These are phyloP conservation scores for Tephrocybe sp. DNA, from an alignment of 768 basidiomycete species.

Conservation along the genomic window DNA sequence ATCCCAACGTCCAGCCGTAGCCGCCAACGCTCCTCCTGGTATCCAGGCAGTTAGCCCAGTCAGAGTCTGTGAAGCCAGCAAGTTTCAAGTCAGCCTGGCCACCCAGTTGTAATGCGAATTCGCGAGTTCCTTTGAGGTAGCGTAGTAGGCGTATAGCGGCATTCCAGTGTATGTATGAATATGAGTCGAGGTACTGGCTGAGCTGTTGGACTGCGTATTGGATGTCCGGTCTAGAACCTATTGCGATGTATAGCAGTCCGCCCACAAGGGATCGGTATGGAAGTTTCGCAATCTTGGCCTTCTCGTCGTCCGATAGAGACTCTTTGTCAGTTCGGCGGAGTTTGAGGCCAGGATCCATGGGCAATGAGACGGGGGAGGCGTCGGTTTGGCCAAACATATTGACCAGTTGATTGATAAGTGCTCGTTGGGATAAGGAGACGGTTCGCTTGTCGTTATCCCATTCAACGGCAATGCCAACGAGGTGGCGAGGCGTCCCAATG, in stretches of 20 bases:
- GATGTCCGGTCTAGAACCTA: not conserved
- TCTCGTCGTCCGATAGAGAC: no score
- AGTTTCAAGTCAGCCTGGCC: conserved; percentile 12
- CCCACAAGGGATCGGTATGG: not conserved
- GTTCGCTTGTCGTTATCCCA: no score
- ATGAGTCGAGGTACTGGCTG: not conserved
- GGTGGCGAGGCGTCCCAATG: no score
- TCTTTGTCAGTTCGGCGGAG: no score
- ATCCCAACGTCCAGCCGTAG: conserved; percentile 21
- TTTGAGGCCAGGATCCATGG: no score
- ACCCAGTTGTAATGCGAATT: not conserved
- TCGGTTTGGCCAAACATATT: no score
- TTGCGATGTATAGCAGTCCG: not conserved
- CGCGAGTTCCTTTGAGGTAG: conserved; percentile 1
- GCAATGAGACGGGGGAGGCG: no score
- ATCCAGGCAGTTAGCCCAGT: conserved; percentile 24
- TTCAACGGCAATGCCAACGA: no score
- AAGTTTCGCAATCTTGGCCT: no score
- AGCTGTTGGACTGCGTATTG: conserved; percentile 2
- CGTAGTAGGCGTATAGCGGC: not conserved
- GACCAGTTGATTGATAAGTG: no score
- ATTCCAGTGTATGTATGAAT: not conserved
- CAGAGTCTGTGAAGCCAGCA: conserved; percentile 22
- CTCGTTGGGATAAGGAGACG: no score
- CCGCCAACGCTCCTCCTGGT: conserved; percentile 21